A percentile compares a stretch with the other conserved stretches of the same genome.
These are phyloP conservation scores for Argentina anserina DNA, from an alignment of 306 rosid species.

Conservation along the genomic window DNA sequence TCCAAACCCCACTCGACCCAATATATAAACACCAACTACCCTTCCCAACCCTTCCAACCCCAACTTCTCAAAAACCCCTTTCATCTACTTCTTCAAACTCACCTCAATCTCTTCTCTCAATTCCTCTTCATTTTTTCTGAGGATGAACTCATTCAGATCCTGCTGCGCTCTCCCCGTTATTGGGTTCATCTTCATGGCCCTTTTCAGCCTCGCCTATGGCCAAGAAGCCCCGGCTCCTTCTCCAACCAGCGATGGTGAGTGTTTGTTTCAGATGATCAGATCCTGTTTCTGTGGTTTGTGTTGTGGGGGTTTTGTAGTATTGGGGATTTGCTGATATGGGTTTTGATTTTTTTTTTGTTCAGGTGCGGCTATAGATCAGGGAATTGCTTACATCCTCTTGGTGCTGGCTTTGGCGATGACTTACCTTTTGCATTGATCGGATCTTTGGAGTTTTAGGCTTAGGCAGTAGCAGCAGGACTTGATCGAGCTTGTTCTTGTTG, in stretches of 20 bases:
- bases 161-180: constrained; percentile 33
- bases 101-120: neutral
- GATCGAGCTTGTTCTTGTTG: constrained; percentile 12
- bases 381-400: constrained; percentile 59
- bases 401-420: constrained; percentile 61
- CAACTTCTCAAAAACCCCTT: neutral
- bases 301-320: neutral
- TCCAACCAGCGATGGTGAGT: constrained; percentile 51
- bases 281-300: neutral
- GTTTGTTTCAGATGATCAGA: neutral
- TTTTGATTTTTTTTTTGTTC: neutral
- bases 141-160: constrained; percentile 28
- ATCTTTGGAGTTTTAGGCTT: neutral
- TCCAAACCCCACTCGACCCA: neutral
- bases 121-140: neutral
- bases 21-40: constrained; percentile 25
- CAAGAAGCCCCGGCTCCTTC: constrained; percentile 42
- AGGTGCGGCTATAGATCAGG: constrained; percentile 71
- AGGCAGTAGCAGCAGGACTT: neutral
- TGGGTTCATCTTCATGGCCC: constrained; percentile 35
- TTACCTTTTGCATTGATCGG: constrained; percentile 50
- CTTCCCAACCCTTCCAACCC: neutral
- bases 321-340: neutral
- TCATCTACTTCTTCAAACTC: no score
- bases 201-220: constrained; percentile 34